Conservation (phyloP, 495 filamentous ascomycete genomes). For the Aspergillus panamensis region DNA sequence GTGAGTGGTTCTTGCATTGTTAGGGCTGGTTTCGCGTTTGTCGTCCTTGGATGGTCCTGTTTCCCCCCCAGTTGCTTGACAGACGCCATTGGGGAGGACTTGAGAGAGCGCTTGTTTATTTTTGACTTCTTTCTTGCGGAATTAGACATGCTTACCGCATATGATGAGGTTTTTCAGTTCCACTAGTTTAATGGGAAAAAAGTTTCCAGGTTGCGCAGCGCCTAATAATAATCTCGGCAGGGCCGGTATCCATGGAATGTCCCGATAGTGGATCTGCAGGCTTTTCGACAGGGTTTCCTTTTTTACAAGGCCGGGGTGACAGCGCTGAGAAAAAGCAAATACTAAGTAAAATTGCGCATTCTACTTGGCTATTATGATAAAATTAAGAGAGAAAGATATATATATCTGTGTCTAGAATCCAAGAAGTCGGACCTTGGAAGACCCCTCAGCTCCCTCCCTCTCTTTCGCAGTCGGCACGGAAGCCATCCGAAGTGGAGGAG, state of each 20-base stretch:
- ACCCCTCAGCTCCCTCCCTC: no score
- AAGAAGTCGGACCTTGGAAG: no score
- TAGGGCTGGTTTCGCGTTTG: slow-evolving; percentile 15
- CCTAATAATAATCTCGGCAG: not conserved
- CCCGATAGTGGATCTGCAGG: no score
- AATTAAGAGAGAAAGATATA: no score
- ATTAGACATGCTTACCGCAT: slow-evolving; percentile 16
- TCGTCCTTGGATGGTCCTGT: slow-evolving; percentile 10
- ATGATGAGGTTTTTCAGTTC: slow-evolving; percentile 11
- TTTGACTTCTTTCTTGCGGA: slow-evolving; percentile 10
- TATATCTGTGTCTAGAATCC: no score
- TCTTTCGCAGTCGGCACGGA: no score
- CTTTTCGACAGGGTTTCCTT: no score
- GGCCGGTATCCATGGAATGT: not conserved
- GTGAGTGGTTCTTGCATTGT: slow-evolving; percentile 22
- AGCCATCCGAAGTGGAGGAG: no score
- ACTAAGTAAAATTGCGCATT: no score
- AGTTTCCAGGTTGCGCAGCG: not conserved
- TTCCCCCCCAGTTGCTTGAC: not conserved
- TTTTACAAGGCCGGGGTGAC: no score
- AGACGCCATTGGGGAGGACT: not conserved
- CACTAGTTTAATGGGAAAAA: not conserved
- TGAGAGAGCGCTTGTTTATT: slow-evolving; percentile 10
- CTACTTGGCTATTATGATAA: no score
- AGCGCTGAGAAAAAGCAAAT: no score